phyloP scores from a whole-genome alignment of 2,329 filamentous ascomycete genomes.

The Eurotiales sp. region DNA sequence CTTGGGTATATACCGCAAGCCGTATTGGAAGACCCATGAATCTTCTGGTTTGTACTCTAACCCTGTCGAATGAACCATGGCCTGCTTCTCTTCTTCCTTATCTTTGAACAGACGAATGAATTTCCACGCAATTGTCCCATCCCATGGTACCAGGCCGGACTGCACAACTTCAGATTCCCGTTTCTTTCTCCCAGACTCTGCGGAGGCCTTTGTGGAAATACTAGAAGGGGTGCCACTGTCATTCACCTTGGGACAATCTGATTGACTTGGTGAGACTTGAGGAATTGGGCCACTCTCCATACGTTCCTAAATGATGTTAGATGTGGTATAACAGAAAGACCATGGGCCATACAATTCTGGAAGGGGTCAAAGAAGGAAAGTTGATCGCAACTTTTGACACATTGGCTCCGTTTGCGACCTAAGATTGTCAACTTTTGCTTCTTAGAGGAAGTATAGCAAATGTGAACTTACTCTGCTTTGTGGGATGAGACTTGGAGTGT shows the following conservation, averaged over 20 bases:
- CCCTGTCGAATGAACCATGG: constrained; percentile 16
- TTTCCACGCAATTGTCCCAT: constrained; percentile 14
- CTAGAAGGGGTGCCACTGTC: too few relatives aligned
- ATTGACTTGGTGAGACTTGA: too few relatives aligned
- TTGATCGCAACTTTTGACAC: neutral
- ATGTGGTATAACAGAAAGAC: neutral
- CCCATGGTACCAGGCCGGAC: constrained; percentile 13
- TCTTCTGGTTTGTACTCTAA: constrained; percentile 13
- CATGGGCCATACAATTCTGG: neutral
- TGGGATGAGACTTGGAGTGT: constrained; percentile 7
- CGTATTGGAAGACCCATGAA: constrained; percentile 27
- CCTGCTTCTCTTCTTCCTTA: constrained; percentile 20
- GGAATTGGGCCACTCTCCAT: neutral
- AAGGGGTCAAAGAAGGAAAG: constrained; percentile 3
- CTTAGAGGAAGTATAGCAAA: neutral
- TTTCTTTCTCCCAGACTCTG: neutral
- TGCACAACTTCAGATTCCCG: neutral
- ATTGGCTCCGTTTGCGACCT: neutral
- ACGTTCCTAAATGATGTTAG: neutral
- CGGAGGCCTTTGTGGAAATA: too few relatives aligned
- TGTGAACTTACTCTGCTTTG: constrained; percentile 6
- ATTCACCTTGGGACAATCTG: neutral
- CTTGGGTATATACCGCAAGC: constrained; percentile 28
- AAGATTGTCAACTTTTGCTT: neutral
- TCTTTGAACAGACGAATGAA: constrained; percentile 21